phyloP scores from a whole-genome alignment of 345 rosid genomes.

The Gossypium sturtianum region DNA sequence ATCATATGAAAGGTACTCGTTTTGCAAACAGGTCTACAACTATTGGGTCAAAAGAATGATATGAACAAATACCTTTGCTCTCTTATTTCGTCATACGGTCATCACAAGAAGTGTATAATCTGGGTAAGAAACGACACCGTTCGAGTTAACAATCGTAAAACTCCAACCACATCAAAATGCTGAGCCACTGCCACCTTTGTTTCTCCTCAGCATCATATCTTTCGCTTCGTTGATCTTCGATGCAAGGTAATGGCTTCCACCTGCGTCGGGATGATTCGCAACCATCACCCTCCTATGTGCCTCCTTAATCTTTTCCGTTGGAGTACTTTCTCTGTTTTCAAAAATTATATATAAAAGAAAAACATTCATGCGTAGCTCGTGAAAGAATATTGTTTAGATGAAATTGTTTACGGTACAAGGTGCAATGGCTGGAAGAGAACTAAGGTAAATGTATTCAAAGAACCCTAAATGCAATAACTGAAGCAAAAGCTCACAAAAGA shows the following conservation, averaged over 20 bases:
- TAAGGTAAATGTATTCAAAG: neutral
- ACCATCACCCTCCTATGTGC: conserved; percentile 65
- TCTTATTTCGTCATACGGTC: neutral
- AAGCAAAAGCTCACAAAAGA: neutral
- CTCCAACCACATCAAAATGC: conserved; percentile 27
- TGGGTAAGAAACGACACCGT: neutral
- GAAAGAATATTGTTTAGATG: neutral
- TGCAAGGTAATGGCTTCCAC: conserved; percentile 50
- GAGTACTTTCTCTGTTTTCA: conserved; percentile 42
- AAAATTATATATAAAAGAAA: neutral
- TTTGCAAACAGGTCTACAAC: neutral
- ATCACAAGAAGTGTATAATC: too few relatives aligned
- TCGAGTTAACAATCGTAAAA: neutral
- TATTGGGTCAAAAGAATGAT: conserved; percentile 9
- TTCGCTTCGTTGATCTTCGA: conserved; percentile 48
- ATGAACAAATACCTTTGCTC: neutral
- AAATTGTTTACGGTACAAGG: too few relatives aligned
- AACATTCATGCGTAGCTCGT: neutral
- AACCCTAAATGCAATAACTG: neutral
- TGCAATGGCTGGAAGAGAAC: neutral
- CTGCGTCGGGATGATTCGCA: conserved; percentile 56
- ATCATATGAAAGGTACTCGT: neutral
- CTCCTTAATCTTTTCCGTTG: conserved; percentile 54
- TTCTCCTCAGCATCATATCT: conserved; percentile 38
- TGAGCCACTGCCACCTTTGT: conserved; percentile 24